Percentiles rank a stretch among this genome's conserved stretches.
phyloP scores from a whole-genome alignment of 2,329 filamentous ascomycete genomes.

The Botrytis sinoallii region DNA sequence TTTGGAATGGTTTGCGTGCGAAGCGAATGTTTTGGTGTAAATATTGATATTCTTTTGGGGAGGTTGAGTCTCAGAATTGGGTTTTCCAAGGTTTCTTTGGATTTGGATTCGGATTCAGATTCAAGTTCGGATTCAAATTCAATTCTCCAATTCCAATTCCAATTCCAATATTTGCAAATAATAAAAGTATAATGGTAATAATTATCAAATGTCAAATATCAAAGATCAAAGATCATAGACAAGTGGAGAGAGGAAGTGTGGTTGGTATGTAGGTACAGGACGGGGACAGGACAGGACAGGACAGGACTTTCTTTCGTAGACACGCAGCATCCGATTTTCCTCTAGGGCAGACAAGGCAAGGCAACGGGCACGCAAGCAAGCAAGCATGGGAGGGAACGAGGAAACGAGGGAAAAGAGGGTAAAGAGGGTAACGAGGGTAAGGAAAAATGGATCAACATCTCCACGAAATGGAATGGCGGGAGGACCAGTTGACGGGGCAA shows the following conservation, averaged over 20 bases:
- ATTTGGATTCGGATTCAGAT: not conserved
- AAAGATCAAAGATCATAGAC: not conserved
- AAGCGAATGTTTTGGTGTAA: slow-evolving; percentile 1
- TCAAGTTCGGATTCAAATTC: not conserved
- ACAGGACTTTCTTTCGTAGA: not conserved
- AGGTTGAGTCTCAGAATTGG: not conserved
- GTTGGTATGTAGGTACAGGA: not conserved
- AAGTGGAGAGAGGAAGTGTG: not conserved
- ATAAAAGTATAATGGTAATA: not conserved
- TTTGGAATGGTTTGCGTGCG: not conserved
- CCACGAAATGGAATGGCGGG: slow-evolving; percentile 16
- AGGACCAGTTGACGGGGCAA: not conserved
- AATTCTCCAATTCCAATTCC: not conserved
- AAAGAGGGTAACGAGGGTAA: not conserved
- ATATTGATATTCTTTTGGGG: not conserved
- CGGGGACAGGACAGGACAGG: not conserved
- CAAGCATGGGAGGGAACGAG: not conserved
- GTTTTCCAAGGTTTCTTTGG: not conserved
- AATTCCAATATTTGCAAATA: not conserved
- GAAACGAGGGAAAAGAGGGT: too few species aligned
- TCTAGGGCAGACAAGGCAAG: not conserved
- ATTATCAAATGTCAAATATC: not conserved
- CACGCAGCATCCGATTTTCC: not conserved
- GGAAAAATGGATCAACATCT: slow-evolving; percentile 1
- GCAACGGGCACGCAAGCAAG: not conserved